A percentile compares a stretch with the other conserved stretches of the same genome.
These are phyloP conservation scores for Prunus padus DNA, from an alignment of 306 rosid species.

Conservation along the genomic window DNA sequence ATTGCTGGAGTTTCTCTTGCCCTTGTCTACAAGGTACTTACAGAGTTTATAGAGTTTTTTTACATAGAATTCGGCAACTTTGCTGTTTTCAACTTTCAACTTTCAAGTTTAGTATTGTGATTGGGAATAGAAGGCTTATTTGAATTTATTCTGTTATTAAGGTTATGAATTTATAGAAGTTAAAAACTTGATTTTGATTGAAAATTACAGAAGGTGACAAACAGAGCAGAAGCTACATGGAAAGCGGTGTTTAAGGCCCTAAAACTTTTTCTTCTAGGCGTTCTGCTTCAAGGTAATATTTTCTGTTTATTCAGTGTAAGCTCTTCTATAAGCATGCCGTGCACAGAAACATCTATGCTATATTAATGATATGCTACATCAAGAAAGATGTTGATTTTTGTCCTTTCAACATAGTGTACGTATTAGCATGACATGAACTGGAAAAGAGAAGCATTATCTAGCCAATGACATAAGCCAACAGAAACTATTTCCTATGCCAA, in stretches of 20 bases:
- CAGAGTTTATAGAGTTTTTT: background rate
- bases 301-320: background rate
- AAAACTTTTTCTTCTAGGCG: constrained; percentile 62
- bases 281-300: constrained; percentile 80
- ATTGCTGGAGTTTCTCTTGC: constrained; percentile 80
- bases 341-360: no score
- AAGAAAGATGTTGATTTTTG: background rate
- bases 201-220: constrained; percentile 50
- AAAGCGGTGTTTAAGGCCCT: constrained; percentile 53
- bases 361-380: background rate
- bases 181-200: constrained; percentile 1
- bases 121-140: background rate
- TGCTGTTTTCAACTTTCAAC: background rate
- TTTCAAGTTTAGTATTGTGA: background rate
- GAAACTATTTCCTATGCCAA: background rate
- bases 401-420: background rate
- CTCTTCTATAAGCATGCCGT: background rate
- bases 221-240: constrained; percentile 54
- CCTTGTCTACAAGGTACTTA: constrained; percentile 64
- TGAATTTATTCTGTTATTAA: background rate
- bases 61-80: background rate
- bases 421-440: background rate
- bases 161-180: background rate
- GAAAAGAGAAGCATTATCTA: background rate
- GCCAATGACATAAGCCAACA: background rate